phyloP scores from a whole-genome alignment of 2,329 filamentous ascomycete species.

The Fusarium verrucosum region DNA sequence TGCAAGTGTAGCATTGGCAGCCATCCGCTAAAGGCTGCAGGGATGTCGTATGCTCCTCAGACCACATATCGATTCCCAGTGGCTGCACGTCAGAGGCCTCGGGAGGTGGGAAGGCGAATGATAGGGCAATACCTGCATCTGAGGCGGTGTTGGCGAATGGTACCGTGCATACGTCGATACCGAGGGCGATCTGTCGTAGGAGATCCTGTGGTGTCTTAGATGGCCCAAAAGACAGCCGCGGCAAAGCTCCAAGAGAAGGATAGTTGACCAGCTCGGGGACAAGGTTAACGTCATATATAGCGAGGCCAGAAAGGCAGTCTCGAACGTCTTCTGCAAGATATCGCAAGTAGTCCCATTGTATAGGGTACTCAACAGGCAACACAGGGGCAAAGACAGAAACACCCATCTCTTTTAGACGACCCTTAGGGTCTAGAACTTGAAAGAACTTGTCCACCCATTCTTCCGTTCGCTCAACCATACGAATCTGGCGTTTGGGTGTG shows the following conservation, averaged over 20 bases:
- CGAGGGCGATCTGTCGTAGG: slow-evolving; percentile 77
- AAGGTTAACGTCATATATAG: slow-evolving; percentile 78
- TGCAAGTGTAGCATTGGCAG: slow-evolving; percentile 87
- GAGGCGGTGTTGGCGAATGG: slow-evolving; percentile 79
- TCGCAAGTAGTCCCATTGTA: slow-evolving; percentile 83
- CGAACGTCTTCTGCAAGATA: slow-evolving; percentile 72
- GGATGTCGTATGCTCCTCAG: slow-evolving; percentile 66
- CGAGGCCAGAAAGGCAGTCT: slow-evolving; percentile 71
- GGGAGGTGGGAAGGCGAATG: slow-evolving; percentile 74
- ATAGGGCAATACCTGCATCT: slow-evolving; percentile 85
- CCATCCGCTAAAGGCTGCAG: slow-evolving; percentile 67
- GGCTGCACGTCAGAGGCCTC: slow-evolving; percentile 48
- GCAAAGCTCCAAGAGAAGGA: slow-evolving; percentile 66
- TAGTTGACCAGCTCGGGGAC: slow-evolving; percentile 71
- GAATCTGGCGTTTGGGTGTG: slow-evolving; percentile 76
- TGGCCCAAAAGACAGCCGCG: slow-evolving; percentile 77
- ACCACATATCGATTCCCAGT: slow-evolving; percentile 84
- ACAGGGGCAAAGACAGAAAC: slow-evolving; percentile 70
- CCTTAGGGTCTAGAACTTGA: slow-evolving; percentile 43
- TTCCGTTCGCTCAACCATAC: slow-evolving; percentile 88
- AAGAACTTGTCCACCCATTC: slow-evolving; percentile 80
- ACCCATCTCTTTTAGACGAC: slow-evolving; percentile 41
- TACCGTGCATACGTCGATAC: slow-evolving; percentile 81
- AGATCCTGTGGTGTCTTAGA: slow-evolving; percentile 78
- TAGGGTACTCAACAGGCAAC: slow-evolving; percentile 76